Base-by-base conservation (phyloP, 75 land plant species). In the Selaginella tamariscina region DNA sequence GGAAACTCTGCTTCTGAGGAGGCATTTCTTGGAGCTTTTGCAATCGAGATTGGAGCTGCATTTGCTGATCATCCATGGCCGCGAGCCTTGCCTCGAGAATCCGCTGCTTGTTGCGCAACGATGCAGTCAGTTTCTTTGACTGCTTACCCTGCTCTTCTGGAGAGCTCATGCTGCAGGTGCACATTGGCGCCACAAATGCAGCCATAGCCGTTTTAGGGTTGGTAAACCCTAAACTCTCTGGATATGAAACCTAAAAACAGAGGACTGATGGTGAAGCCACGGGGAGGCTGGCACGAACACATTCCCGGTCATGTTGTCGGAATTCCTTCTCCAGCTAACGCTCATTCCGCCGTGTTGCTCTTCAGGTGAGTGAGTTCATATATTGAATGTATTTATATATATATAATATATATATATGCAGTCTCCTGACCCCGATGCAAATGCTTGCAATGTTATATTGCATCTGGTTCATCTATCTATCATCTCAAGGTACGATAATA, bases 21-120 rank as follows among this genome's bases (percentile, higher is more conserved):
- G 62, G 56, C 1, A 73, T 44, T 32, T 32, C 27, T 15, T 39
- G 49, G 28, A 62, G 32, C 18, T 32, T 29, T 18, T 62, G 54
- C 29, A 76, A 26, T 1, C 70, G 31, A 24, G 73, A 29, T 54
- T 76, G 74, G 22, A 76, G 70, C 68, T 75, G 67, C 18, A 68
- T 62, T 15, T 39, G 11, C 30, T 71, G 64, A 32, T 68, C 39
- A 1, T 24, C 55, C 69, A 76, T 65, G 13, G 69, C 32, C 24
- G 64, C 22, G 31, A 76, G 65, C 65, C 66, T 62, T 54, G 78
- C 65, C 65, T 76, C 67, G 21, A 76, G 70, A 22, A 59, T 67
- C 26, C 78, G 69, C 74, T 76, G 78, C 78, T 76, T 76, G 65
- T 65, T 76, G 11, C 13, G 65, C 22, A 76, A 15, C 49, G 15